Evolutionary conservation across 1,284 basidiomycete species (phyloP).

Genomic region (Sporisorium exsertum): DNA sequence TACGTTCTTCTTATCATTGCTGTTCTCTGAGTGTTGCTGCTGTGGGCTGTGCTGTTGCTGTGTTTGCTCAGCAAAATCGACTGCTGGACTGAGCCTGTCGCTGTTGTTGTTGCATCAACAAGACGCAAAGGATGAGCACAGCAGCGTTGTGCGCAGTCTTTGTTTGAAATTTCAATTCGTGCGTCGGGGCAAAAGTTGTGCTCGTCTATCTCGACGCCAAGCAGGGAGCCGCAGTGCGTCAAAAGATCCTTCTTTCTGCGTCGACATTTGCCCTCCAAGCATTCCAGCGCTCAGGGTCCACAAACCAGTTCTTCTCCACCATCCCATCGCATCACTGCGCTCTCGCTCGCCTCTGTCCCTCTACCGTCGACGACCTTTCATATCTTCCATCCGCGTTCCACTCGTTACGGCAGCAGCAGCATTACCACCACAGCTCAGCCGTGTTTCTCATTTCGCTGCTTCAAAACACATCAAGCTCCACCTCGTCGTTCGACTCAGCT

Average conservation of each 20-base stretch:
- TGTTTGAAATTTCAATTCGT: no score
- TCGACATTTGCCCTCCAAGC: slow-evolving; percentile 3
- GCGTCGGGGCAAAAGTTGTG: no score
- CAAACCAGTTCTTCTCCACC: background rate
- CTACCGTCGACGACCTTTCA: background rate
- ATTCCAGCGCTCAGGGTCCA: background rate
- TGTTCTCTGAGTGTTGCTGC: no score
- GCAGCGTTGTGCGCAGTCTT: background rate
- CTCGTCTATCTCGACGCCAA: slow-evolving; percentile 2
- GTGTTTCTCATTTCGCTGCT: background rate
- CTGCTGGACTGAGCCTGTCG: background rate
- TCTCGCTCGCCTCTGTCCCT: background rate
- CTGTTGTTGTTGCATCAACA: no score
- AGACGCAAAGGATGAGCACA: no score
- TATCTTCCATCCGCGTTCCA: background rate
- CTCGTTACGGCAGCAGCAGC: no score
- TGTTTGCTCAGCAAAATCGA: no score
- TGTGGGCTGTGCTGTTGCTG: no score
- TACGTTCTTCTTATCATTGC: background rate
- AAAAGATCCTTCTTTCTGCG: slow-evolving; percentile 12
- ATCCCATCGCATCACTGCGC: background rate
- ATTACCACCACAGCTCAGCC: background rate
- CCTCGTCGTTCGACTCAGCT: no score
- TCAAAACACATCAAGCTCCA: background rate
- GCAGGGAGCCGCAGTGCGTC: no score